phyloP scores from a whole-genome alignment of 192 early-diverging fungal species.

The Gryganskiella cystojenkinii region DNA sequence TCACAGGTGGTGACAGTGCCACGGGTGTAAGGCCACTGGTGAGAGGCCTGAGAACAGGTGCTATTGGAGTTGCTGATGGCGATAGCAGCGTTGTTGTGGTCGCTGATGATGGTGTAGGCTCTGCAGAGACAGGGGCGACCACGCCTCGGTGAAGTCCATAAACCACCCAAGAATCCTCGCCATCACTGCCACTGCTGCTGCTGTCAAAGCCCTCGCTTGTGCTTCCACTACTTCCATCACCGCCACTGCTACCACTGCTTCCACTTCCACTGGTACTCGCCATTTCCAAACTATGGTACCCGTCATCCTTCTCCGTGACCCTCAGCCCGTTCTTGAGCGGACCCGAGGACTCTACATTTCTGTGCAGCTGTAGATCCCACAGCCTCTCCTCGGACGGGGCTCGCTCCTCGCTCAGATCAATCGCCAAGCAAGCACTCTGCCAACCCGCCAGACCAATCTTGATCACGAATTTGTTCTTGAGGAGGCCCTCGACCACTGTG shows the following conservation, averaged over 20 bases:
- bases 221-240: constrained; percentile 15
- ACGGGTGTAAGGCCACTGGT: too few species aligned
- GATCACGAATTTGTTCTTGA: constrained; percentile 41
- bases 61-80: too few species aligned
- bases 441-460: constrained; percentile 30
- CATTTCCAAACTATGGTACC: constrained; percentile 25
- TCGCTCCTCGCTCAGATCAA: constrained; percentile 38
- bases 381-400: not conserved
- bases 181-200: constrained; percentile 23
- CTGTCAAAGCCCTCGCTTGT: constrained; percentile 22
- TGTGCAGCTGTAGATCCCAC: not conserved
- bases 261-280: not conserved
- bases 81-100: too few species aligned
- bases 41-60: too few species aligned
- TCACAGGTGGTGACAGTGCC: not conserved
- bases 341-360: not conserved
- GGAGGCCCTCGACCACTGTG: constrained; percentile 29
- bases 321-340: not conserved
- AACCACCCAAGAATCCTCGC: too few species aligned
- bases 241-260: constrained; percentile 5
- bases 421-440: constrained; percentile 42
- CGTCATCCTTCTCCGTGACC: constrained; percentile 16
- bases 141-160: too few species aligned
- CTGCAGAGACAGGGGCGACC: too few species aligned
- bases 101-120: too few species aligned